Conservation (phyloP, 306 rosid species). For the Senna siamea region DNA sequence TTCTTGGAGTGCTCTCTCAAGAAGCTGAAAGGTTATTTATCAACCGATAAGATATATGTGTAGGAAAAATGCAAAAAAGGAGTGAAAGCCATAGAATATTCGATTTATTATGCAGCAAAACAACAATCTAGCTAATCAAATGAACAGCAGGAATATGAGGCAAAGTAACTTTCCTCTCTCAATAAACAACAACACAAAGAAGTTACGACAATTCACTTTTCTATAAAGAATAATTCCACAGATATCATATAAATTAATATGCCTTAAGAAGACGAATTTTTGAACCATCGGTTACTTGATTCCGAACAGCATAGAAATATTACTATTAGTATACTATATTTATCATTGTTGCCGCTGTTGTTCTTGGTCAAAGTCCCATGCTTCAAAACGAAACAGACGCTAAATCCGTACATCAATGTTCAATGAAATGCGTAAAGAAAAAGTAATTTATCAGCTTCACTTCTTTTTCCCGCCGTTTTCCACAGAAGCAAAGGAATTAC, state of each 20-base stretch:
- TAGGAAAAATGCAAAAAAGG: background rate
- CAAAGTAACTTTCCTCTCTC: background rate
- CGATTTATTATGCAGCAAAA: constrained; percentile 17
- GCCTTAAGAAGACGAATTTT: background rate
- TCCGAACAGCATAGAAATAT: background rate
- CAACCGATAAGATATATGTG: background rate
- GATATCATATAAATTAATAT: background rate
- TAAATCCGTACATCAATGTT: background rate
- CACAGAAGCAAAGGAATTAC: background rate
- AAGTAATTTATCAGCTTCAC: too few species aligned
- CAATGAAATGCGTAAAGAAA: background rate
- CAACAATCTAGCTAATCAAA: background rate
- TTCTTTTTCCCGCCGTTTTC: background rate
- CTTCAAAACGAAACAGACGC: background rate
- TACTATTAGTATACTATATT: background rate
- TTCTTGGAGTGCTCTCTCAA: constrained; percentile 80
- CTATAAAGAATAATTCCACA: background rate
- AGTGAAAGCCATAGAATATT: background rate
- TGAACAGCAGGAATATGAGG: background rate
- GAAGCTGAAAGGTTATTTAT: constrained; percentile 63
- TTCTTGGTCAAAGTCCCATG: background rate
- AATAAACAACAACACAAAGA: too few species aligned
- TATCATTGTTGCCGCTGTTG: background rate
- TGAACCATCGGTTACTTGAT: background rate
- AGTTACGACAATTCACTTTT: too few species aligned